Conservation (phyloP, 2,329 filamentous ascomycete genomes). For the Cylindrodendrum hubeiense region DNA sequence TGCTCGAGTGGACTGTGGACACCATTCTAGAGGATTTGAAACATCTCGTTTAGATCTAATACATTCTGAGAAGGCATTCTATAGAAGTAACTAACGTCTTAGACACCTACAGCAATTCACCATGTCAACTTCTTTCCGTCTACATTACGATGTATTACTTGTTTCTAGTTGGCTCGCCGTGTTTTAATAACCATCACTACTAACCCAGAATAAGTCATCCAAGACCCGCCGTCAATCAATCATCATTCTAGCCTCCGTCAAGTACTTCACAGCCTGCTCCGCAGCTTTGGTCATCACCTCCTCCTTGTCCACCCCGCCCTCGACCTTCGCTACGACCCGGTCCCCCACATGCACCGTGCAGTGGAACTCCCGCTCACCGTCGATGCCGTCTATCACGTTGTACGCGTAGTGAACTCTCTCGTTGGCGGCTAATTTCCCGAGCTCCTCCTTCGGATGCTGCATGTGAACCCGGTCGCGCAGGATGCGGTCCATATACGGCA, state of each 20-base stretch:
- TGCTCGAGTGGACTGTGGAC: slow-evolving; percentile 77
- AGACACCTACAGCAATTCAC: background rate
- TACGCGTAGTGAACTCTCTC: slow-evolving; percentile 67
- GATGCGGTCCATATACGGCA: slow-evolving; percentile 72
- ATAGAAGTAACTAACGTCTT: background rate
- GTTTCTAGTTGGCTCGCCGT: background rate
- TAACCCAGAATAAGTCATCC: no score
- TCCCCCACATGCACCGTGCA: slow-evolving; percentile 66
- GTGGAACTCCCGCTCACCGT: slow-evolving; percentile 45
- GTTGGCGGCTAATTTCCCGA: slow-evolving; percentile 69
- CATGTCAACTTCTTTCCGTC: background rate
- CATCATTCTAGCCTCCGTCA: slow-evolving; percentile 41
- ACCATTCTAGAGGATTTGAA: slow-evolving; percentile 65
- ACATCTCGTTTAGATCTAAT: slow-evolving; percentile 31
- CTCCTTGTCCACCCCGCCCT: slow-evolving; percentile 59
- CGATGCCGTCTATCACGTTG: slow-evolving; percentile 38
- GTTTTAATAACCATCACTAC: background rate
- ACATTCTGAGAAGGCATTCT: background rate
- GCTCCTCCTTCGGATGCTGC: slow-evolving; percentile 74
- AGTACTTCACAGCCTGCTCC: slow-evolving; percentile 58
- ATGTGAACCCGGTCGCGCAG: slow-evolving; percentile 70
- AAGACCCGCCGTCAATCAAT: no score
- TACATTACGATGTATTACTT: background rate
- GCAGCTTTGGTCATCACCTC: slow-evolving; percentile 70
- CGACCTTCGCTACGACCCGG: slow-evolving; percentile 58